Conservation (phyloP, 2,329 filamentous ascomycete species). For the Colletotrichum falcatum region DNA sequence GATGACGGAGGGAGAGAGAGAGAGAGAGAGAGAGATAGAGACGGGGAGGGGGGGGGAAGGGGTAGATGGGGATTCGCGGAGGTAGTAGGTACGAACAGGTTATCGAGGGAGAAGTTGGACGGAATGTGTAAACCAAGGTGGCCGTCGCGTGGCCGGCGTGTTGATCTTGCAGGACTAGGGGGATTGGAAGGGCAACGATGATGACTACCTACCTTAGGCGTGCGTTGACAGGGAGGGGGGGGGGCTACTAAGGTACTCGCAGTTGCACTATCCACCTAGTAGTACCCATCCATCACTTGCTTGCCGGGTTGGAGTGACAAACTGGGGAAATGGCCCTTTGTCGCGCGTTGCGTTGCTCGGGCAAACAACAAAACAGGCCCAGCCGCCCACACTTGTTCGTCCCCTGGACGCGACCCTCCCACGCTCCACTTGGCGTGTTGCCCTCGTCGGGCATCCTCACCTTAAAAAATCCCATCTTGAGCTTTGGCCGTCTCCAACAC, state of each 20-base stretch:
- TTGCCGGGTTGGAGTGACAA: too few relatives aligned
- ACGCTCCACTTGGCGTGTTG: slow-evolving; percentile 22
- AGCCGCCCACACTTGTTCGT: slow-evolving; percentile 13
- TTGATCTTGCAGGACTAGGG: slow-evolving; percentile 30
- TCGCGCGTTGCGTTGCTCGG: slow-evolving; percentile 39
- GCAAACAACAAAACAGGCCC: slow-evolving; percentile 36
- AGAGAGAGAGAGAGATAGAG: not conserved
- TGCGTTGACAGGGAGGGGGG: slow-evolving; percentile 12
- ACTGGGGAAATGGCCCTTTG: slow-evolving; percentile 18
- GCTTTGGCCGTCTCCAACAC: slow-evolving; percentile 14
- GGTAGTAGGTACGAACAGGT: not conserved
- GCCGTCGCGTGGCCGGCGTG: slow-evolving; percentile 10
- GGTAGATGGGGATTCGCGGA: not conserved
- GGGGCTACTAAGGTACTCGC: not conserved
- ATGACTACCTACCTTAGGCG: not conserved
- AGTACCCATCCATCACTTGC: not conserved
- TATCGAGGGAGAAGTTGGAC: not conserved
- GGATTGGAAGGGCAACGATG: slow-evolving; percentile 39
- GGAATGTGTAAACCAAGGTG: not conserved
- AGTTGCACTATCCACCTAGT: too few relatives aligned
- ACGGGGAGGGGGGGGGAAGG: not conserved
- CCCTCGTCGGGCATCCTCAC: slow-evolving; percentile 4
- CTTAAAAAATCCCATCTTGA: slow-evolving; percentile 19
- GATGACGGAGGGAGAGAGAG: too few relatives aligned
- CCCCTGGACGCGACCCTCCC: slow-evolving; percentile 27